Percentiles rank a stretch among this genome's conserved stretches.
These are phyloP conservation scores for Nitzschia palea DNA, from an alignment of 108 stramenopile genomes.

Conservation along the genomic window DNA sequence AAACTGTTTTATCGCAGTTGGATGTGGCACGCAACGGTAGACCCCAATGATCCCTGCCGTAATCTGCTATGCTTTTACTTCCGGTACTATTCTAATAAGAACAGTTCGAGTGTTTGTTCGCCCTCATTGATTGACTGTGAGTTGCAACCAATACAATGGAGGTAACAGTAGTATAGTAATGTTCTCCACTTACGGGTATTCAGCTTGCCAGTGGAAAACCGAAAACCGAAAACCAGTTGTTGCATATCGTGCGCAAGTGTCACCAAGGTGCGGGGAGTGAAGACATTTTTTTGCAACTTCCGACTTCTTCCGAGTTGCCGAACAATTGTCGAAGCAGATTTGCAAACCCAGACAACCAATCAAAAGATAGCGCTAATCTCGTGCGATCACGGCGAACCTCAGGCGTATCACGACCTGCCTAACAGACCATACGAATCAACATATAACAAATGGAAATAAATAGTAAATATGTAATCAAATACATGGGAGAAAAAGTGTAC, in stretches of 20 bases:
- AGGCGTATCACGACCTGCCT: background rate
- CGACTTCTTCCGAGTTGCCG: background rate
- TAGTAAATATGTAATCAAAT: background rate
- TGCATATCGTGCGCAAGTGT: too few relatives aligned
- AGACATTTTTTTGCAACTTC: too few relatives aligned
- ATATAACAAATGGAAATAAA: background rate
- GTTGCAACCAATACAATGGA: too few relatives aligned
- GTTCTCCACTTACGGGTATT: too few relatives aligned
- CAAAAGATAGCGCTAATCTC: background rate
- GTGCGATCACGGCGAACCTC: background rate
- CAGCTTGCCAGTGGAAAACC: too few relatives aligned
- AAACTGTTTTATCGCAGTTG: background rate
- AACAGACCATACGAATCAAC: too few relatives aligned
- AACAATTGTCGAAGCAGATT: background rate
- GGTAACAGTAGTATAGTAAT: too few relatives aligned
- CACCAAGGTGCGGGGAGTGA: too few relatives aligned
- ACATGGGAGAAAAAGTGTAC: background rate
- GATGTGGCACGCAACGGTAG: background rate
- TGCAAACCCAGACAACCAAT: background rate
- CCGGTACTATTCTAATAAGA: too few relatives aligned
- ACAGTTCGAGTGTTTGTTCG: too few relatives aligned
- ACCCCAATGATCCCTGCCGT: background rate
- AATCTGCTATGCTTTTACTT: background rate
- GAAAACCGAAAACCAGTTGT: too few relatives aligned
- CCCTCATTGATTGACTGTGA: too few relatives aligned